A percentile compares a stretch with the other conserved stretches of the same genome.
These are phyloP conservation scores for Macrocybe gigantea DNA, from an alignment of 768 basidiomycete species.

Conservation along the genomic window DNA sequence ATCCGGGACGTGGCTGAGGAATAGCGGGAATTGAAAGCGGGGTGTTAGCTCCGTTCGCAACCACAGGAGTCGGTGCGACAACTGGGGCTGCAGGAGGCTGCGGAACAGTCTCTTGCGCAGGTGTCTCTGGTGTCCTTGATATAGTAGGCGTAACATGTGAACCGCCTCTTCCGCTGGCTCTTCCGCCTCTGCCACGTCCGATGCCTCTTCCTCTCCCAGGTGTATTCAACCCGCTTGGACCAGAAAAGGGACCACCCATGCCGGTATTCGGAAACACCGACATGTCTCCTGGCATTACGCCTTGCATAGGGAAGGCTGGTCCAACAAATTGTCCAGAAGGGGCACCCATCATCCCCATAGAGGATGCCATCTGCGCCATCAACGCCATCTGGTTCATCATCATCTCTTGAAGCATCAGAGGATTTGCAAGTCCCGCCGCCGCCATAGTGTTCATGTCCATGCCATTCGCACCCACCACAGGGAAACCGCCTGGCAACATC, in stretches of 20 bases:
- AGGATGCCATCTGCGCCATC: constrained; percentile 88
- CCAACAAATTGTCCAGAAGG: constrained; percentile 47
- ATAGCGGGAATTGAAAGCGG: constrained; percentile 17
- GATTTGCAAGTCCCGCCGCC: constrained; percentile 55
- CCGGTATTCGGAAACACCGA: constrained; percentile 37
- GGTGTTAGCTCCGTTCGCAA: constrained; percentile 9
- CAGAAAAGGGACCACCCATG: constrained; percentile 15
- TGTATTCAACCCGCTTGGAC: constrained; percentile 19
- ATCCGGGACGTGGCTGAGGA: constrained; percentile 35
- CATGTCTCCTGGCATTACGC: constrained; percentile 45
- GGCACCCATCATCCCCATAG: constrained; percentile 73
- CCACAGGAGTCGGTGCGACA: constrained; percentile 14
- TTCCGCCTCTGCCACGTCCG: constrained; percentile 34
- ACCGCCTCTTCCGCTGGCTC: constrained; percentile 46
- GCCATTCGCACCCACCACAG: constrained; percentile 30
- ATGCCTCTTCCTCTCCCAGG: constrained; percentile 40
- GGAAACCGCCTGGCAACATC: constrained; percentile 45
- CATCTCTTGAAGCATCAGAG: constrained; percentile 79
- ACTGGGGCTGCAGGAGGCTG: constrained; percentile 20
- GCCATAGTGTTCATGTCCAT: constrained; percentile 58
- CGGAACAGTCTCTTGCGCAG: background rate
- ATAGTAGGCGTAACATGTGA: constrained; percentile 14
- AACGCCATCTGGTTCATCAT: constrained; percentile 90
- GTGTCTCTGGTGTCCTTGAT: constrained; percentile 13
- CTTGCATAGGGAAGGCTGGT: constrained; percentile 57